These are phyloP conservation scores for Nemania diffusa DNA, from an alignment of 2,329 filamentous ascomycete genomes.

Conservation along the genomic window DNA sequence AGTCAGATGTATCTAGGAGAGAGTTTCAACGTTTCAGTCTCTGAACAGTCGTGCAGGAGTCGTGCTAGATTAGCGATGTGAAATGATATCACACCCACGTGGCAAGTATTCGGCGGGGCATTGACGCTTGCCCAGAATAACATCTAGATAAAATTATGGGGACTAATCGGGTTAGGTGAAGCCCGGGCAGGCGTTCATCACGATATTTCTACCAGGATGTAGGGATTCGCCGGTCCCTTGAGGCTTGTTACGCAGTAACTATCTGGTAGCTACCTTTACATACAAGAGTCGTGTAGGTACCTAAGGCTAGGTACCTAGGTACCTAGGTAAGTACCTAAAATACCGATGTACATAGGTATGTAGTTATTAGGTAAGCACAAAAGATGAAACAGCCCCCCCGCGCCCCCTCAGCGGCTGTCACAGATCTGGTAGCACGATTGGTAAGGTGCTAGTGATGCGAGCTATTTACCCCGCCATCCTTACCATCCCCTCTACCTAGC, in stretches of 20 bases:
- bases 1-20: no score
- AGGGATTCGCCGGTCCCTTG: neutral
- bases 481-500: neutral
- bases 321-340: neutral
- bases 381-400: slow-evolving; percentile 24
- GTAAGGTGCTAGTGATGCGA: neutral
- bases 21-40: no score
- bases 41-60: no score
- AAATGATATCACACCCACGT: neutral
- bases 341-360: neutral
- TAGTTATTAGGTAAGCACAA: neutral
- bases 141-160: neutral
- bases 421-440: slow-evolving; percentile 16
- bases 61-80: neutral
- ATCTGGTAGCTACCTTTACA: neutral
- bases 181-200: neutral
- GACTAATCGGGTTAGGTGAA: neutral
- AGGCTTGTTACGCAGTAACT: neutral
- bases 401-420: slow-evolving; percentile 25
- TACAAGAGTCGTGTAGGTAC: no score
- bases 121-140: neutral
- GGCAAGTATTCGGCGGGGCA: neutral
- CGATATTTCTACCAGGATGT: neutral
- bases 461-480: slow-evolving; percentile 24
- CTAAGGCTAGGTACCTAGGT: no score